phyloP scores from a whole-genome alignment of 2,329 filamentous ascomycete genomes.

The Hypoxylon sp. region DNA sequence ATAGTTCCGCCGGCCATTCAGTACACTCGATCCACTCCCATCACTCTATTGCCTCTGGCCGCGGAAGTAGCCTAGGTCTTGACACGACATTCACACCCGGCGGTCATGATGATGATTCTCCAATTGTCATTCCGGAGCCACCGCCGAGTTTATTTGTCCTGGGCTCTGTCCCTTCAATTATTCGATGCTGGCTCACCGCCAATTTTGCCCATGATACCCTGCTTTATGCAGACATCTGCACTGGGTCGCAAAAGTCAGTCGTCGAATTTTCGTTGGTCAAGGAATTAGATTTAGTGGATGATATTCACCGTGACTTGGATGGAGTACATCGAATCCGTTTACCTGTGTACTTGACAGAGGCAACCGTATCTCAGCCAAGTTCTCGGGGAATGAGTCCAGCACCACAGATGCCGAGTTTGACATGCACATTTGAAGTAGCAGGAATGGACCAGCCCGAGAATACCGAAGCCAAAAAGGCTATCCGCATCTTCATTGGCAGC shows the following conservation, averaged over 20 bases:
- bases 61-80: constrained; percentile 89
- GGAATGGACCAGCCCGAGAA: constrained; percentile 68
- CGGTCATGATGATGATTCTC: constrained; percentile 76
- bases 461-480: constrained; percentile 69
- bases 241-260: constrained; percentile 90
- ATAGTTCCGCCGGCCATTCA: constrained; percentile 92
- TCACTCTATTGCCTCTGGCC: constrained; percentile 81
- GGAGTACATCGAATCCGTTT: constrained; percentile 79
- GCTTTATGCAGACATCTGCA: constrained; percentile 92
- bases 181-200: constrained; percentile 93
- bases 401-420: constrained; percentile 85
- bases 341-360: constrained; percentile 91
- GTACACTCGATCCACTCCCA: constrained; percentile 74
- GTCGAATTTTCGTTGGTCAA: constrained; percentile 81
- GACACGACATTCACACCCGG: constrained; percentile 78
- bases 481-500: constrained; percentile 91
- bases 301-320: constrained; percentile 75
- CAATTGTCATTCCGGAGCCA: constrained; percentile 79
- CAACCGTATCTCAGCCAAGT: constrained; percentile 82
- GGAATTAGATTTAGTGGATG: constrained; percentile 78
- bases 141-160: constrained; percentile 88
- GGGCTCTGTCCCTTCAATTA: constrained; percentile 91
- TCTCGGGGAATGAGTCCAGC: constrained; percentile 79
- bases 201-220: constrained; percentile 91
- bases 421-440: constrained; percentile 81